Base-by-base conservation (phyloP, 257 asterid species). In the Jasminum sambac region DNA sequence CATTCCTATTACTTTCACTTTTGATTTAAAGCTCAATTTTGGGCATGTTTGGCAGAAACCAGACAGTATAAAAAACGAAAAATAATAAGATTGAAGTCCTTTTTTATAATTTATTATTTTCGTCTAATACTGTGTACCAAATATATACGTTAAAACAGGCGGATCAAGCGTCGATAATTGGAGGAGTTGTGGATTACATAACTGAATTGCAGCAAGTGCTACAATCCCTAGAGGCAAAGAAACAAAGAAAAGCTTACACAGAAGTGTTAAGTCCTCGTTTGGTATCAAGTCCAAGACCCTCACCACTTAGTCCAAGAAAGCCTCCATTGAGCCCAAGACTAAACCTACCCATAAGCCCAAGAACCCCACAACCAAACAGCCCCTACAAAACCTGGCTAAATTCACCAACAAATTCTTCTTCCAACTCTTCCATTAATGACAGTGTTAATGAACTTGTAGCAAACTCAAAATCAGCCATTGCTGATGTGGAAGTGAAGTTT, bases 161-260 rank as follows among this genome's bases (percentile, higher is more conserved):
- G 11, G 98, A 93, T 80, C 98, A 93, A 84, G 98, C 98, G 7
- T 90, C 98, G 34, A 90, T 93, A 64, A 90, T 93, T n/a, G 98
- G 94, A 2, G 98, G 97, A 58, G 98, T 93, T 6, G 88, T 86
- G 66, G 81, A 86, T 23, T 93, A 93, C 92, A 93, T 93, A 82
- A 87, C 74, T 48, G 98, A 93, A 77, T 59, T 90, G 17, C 98
- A 90, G 67, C 98, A 88, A 68, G 76, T 93, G 37, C 72, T 87
- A 5, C 90, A 87, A 72, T 85, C 98, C 13, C 87, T 93, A 0
- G 95, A 87, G 66, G 85, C 91, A 16, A 93, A 90, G 81, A 93
- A 90, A 72, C 98, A 90, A 83, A 75, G 98, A 40, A 93, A 89
- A 75, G 81, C 86, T 12, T 90, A 82, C 70, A 67, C 78, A 12